Evolutionary conservation across 2,329 filamentous ascomycete genomes (phyloP), one percentile per base, ranked within the genome.

Genomic region (Emmonsia crescens): DNA sequence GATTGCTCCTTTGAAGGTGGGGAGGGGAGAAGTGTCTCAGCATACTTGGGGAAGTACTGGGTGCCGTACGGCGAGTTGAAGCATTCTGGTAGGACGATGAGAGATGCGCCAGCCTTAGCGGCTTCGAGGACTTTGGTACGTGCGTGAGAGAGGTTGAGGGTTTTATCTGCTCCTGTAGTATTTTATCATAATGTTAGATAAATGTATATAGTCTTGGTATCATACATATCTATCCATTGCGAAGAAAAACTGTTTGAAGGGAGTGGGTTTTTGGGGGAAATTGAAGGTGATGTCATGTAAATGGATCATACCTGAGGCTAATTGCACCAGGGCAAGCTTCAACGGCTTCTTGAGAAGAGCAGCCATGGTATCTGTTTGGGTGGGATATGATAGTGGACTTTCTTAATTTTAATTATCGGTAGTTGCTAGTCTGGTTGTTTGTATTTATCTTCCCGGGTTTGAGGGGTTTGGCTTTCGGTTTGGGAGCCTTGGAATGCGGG

Each of bases 31-130:
- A 97, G 85, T 1, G 85, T 87, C 77, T 99, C 94, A 67, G 94
- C 92, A 75, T 97, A 97, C 64, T 86, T 84, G 60, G 92, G 88
- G 77, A 99, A 99, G 80, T 87, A 92, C 71, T 91, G 82, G 67
- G 86, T 91, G 67, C 94, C 94, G 76, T 99, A 99, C 9, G 94
- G 94, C 49, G 89, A 95, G 80, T 99, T 99, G 85, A 99, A 99
- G 82, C 94, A 99, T 79, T 99, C 94, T 42, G 94, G 94, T 21
- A 99, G 84, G 40, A 97, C 91, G 66, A 97, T 87, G 63, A 99
- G 85, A 62, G 89, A 85, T 63, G 93, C 91, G 67, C 93, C 93
- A 3, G 79, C 79, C 31, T 79, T 75, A 29, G 91, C 87, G 5
- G 94, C 93, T 74, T 91, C 86, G 65, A 91, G 83, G 62, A 97